Percentiles rank a stretch among this genome's conserved stretches.
phyloP scores from a whole-genome alignment of 306 rosid species.

The Cicer arietinum region DNA sequence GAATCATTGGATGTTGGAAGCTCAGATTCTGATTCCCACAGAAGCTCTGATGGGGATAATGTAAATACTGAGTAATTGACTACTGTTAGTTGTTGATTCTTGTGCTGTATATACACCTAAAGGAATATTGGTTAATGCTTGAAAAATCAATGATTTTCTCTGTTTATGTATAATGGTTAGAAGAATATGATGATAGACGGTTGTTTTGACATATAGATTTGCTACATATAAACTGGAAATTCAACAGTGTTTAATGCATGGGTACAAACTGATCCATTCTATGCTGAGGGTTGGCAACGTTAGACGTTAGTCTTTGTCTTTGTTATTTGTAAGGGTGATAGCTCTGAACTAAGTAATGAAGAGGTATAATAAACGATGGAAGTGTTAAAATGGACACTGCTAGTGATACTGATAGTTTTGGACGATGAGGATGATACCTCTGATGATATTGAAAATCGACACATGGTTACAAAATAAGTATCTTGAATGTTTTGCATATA shows the following conservation, averaged over 20 bases:
- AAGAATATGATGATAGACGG: background rate
- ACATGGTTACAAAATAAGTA: slow-evolving; percentile 30
- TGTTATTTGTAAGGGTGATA: slow-evolving; percentile 42
- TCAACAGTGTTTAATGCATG: slow-evolving; percentile 8
- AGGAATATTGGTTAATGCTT: slow-evolving; percentile 1
- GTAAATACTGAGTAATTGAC: slow-evolving; percentile 36
- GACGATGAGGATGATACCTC: slow-evolving; percentile 16
- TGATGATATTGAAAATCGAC: slow-evolving; percentile 12
- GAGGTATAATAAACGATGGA: slow-evolving; percentile 51
- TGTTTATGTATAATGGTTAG: slow-evolving; percentile 8
- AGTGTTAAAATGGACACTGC: slow-evolving; percentile 41
- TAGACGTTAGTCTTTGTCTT: slow-evolving; percentile 3
- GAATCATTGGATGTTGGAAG: slow-evolving; percentile 20
- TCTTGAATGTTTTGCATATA: slow-evolving; percentile 13
- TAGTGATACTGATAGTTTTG: slow-evolving; percentile 38
- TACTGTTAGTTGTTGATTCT: slow-evolving; percentile 26
- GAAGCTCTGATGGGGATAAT: slow-evolving; percentile 42
- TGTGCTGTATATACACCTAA: slow-evolving; percentile 18
- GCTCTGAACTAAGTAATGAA: slow-evolving; percentile 57
- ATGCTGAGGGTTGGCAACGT: background rate
- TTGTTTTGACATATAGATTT: slow-evolving; percentile 37
- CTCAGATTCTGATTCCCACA: slow-evolving; percentile 21
- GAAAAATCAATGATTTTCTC: slow-evolving; percentile 9
- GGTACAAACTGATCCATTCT: background rate
- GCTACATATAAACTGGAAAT: background rate